phyloP scores from a whole-genome alignment of 2,329 filamentous ascomycete species.

The Basipetospora chlamydospora region DNA sequence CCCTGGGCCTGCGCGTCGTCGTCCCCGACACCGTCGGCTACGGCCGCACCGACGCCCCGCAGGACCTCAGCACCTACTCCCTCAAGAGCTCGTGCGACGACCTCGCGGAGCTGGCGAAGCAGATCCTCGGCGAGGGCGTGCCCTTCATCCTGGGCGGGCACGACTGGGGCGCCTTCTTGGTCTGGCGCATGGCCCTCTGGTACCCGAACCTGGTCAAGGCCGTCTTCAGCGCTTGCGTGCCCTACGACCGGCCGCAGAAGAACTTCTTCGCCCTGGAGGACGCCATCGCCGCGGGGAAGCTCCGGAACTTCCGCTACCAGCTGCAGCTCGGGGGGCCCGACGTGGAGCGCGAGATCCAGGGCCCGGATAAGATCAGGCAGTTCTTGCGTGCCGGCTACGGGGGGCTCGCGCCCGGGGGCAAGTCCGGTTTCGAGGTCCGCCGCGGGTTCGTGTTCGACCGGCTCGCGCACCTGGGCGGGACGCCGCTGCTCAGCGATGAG shows the following conservation, averaged over 20 bases:
- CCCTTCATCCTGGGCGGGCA: conserved; percentile 75
- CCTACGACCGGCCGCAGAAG: conserved; percentile 43
- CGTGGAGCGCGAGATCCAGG: conserved; percentile 42
- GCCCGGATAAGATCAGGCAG: conserved; percentile 47
- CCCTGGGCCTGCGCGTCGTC: conserved; percentile 63
- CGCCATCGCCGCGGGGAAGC: conserved; percentile 34
- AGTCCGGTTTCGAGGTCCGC: conserved; percentile 41
- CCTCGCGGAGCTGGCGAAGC: conserved; percentile 54
- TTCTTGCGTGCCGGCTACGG: conserved; percentile 63
- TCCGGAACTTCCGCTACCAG: conserved; percentile 73
- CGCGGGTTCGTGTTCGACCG: conserved; percentile 51
- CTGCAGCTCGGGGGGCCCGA: conserved; percentile 59
- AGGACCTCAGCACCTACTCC: conserved; percentile 47
- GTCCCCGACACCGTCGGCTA: conserved; percentile 82
- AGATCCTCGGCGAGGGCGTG: conserved; percentile 28
- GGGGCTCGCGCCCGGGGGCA: conserved; percentile 39
- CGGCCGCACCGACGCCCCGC: conserved; percentile 57
- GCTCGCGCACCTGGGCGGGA: conserved; percentile 40
- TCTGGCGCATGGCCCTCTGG: conserved; percentile 61
- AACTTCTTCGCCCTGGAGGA: conserved; percentile 42
- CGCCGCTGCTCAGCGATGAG: conserved; percentile 47
- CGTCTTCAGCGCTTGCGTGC: conserved; percentile 70
- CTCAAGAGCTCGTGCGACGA: conserved; percentile 61
- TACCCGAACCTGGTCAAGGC: conserved; percentile 57
- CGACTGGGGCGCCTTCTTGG: conserved; percentile 77